phyloP scores from a whole-genome alignment of 768 basidiomycete genomes.

The Cubamyces sp. region DNA sequence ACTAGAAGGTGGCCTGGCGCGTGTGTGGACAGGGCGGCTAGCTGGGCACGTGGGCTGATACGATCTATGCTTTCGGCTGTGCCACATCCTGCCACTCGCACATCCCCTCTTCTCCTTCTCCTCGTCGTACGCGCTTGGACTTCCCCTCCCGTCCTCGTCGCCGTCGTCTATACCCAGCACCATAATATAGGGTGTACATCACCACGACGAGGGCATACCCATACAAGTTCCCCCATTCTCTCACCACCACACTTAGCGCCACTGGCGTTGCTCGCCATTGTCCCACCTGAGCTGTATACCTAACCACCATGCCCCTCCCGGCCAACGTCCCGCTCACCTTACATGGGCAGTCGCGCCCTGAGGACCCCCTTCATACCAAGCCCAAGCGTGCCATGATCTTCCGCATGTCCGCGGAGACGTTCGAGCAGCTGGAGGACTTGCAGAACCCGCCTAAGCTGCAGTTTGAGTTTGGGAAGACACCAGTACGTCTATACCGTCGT shows the following conservation, averaged over 20 bases:
- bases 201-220: not conserved
- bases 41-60: conserved; percentile 17
- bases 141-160: conserved; percentile 2
- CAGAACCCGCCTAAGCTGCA: conserved; percentile 51
- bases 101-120: not conserved
- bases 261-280: conserved; percentile 8
- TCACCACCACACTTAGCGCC: conserved; percentile 6
- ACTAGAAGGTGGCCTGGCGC: not conserved
- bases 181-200: not conserved
- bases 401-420: conserved; percentile 71
- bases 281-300: conserved; percentile 4
- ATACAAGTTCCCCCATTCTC: not conserved
- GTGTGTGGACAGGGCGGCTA: conserved; percentile 1
- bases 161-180: not conserved
- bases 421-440: conserved; percentile 63
- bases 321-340: conserved; percentile 56
- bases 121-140: conserved; percentile 9
- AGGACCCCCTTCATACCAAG: conserved; percentile 57
- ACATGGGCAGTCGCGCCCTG: conserved; percentile 58
- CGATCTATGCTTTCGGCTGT: conserved; percentile 22
- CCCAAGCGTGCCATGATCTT: conserved; percentile 78
- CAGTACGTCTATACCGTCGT: conserved; percentile 46
- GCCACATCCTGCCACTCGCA: conserved; percentile 19
- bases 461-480: conserved; percentile 63
- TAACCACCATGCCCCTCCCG: conserved; percentile 65